Evolutionary conservation across 768 basidiomycete genomes (phyloP), one percentile per base, ranked within the genome.

Genomic region (Mycena vitilis): DNA sequence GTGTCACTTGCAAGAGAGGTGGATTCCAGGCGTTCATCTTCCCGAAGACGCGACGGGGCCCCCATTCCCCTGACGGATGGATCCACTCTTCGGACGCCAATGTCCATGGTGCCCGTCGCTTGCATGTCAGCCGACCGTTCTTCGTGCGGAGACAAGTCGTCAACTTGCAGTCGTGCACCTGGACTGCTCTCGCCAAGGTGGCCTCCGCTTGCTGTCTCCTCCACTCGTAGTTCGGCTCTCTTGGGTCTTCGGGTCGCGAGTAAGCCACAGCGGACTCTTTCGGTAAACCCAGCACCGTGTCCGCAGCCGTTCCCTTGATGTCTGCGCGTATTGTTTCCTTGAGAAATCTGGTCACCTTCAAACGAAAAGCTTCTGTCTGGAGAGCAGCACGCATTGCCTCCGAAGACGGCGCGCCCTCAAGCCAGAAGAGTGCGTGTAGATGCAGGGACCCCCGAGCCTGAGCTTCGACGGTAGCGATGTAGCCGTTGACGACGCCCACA

Each of bases 161-260:
- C n/a, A n/a, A 0, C 22, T 53, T 0, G 18, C 83, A 85, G 16
- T 60, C 70, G 58, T 85, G 83, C 0, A 74, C 55, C 60, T 85
- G 83, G 1, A 74, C n/a, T 0, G 78, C 64, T 0, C 78, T 61
- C 0, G 65, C 82, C 0, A 81, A 42, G 0, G 37, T 45, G 12
- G 20, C 10, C 59, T 81, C 79, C n/a, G 71, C 52, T 0, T 70
- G 59, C 0, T 16, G 22, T 0, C n/a, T 18, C 4, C 65, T 15
- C 0, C 30, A 30, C 5, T 53, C 60, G 66, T 73, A 81, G n/a
- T 73, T 57, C n/a, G n/a, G n/a, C n/a, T n/a, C n/a, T n/a, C n/a
- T n/a, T n/a, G n/a, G n/a, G 0, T 30, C 23, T 1, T n/a, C n/a
- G n/a, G n/a, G n/a, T n/a, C 11, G 0, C 58, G 20, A 0, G 22